These are phyloP conservation scores for Podaxis sp. DNA, from an alignment of 768 basidiomycete species.

Conservation along the genomic window DNA sequence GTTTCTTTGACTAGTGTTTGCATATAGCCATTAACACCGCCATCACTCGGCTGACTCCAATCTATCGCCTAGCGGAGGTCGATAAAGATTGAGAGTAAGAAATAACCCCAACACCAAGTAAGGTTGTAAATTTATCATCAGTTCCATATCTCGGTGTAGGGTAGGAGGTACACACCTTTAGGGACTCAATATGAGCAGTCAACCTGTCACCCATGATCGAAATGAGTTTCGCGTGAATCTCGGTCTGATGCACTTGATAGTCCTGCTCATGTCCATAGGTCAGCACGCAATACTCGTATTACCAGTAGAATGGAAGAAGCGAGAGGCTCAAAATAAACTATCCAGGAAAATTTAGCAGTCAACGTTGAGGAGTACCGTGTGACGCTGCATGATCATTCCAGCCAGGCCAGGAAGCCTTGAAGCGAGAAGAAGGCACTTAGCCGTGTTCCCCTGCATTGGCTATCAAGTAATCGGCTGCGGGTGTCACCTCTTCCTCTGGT, in stretches of 20 bases:
- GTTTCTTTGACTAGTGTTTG: slow-evolving; percentile 92
- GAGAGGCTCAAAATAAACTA: background rate
- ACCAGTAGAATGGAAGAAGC: background rate
- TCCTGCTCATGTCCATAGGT: slow-evolving; percentile 46
- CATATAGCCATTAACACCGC: slow-evolving; percentile 82
- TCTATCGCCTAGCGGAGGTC: slow-evolving; percentile 53
- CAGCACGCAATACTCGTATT: background rate
- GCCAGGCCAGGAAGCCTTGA: background rate
- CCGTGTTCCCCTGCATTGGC: background rate
- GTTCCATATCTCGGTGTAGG: background rate
- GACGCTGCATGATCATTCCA: background rate
- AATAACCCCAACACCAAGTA: slow-evolving; percentile 2
- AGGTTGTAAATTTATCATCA: slow-evolving; percentile 4
- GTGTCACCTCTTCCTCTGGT: background rate
- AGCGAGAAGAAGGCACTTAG: background rate
- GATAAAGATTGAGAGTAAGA: background rate
- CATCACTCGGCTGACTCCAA: slow-evolving; percentile 65
- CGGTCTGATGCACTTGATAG: slow-evolving; percentile 98
- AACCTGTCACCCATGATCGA: slow-evolving; percentile 98
- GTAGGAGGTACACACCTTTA: slow-evolving; percentile 49
- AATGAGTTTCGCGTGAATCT: slow-evolving; percentile 96
- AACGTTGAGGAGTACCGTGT: background rate
- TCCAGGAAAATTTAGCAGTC: background rate
- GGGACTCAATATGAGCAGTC: slow-evolving; percentile 74
- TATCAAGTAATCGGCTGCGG: background rate